Evolutionary conservation across 2,329 filamentous ascomycete species (phyloP), one percentile per base, ranked within the genome.

Genomic region (Neonectria punicea): DNA sequence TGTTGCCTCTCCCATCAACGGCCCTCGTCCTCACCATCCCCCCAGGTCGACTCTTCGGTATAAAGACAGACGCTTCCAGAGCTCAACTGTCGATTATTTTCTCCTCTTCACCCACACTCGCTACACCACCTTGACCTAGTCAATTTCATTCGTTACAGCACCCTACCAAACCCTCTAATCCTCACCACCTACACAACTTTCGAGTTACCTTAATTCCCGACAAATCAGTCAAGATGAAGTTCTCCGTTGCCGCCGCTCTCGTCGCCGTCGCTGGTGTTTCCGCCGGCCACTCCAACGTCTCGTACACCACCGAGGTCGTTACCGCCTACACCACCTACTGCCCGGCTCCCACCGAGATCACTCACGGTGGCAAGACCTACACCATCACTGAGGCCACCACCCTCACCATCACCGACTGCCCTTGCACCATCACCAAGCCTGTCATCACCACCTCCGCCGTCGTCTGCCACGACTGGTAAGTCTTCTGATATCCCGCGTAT

Each of bases 291-390:
- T 69, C 67, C 67, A 70, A 67, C 79, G 82, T 83, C 72, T 83
- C 82, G 77, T 87, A 87, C 66, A 85, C 84, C 81, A 93, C 90
- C 72, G 87, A 91, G 84, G 82, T 89, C 70, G 86, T 93, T 70
- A 89, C 88, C 63, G 80, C 83, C 63, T 87, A 87, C 83, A 89
- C 86, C 81, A 93, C 91, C 77, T 92, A 85, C 88, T 93, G 92
- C 88, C 90, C 91, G 22, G 83, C 77, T 71, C 79, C 91, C 70
- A 93, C 91, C 73, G 80, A 83, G 73, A 80, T 93, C 80, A 87
- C 86, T 75, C 84, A 91, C 82, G 86, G 85, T 77, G 83, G 80
- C 80, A 83, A 86, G 79, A 92, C 90, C 81, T 92, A 91, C 86
- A 90, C 86, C 74, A 83, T 93, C 81, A 89, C 89, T 70, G 82